Percentiles rank a stretch among this genome's conserved stretches.
phyloP scores from a whole-genome alignment of 495 filamentous ascomycete genomes.

The Oidiodendron maius region DNA sequence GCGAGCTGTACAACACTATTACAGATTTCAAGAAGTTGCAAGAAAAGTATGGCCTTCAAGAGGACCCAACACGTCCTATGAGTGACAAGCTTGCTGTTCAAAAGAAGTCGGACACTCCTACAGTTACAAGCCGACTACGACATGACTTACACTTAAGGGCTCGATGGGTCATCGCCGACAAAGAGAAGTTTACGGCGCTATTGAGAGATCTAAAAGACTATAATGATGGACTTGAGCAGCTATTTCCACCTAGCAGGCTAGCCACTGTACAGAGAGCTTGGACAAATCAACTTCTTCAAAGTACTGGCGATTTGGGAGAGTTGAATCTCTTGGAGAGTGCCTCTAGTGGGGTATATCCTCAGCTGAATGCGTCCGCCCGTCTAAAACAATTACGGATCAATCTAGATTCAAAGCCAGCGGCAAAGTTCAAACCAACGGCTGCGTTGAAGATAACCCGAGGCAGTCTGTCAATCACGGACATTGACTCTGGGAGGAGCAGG shows the following conservation, averaged over 20 bases:
- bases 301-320: constrained; percentile 21
- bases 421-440: constrained; percentile 25
- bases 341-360: constrained; percentile 26
- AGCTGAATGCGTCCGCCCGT: constrained; percentile 25
- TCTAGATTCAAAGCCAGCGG: constrained; percentile 24
- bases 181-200: constrained; percentile 31
- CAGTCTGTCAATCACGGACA: constrained; percentile 11
- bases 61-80: constrained; percentile 11
- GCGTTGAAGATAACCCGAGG: constrained; percentile 22
- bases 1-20: constrained; percentile 28
- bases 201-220: constrained; percentile 30
- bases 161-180: constrained; percentile 32
- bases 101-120: background rate
- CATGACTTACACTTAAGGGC: constrained; percentile 25
- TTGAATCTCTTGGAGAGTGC: constrained; percentile 28
- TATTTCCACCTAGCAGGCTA: constrained; percentile 29
- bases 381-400: constrained; percentile 33
- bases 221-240: constrained; percentile 32
- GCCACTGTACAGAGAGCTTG: constrained; percentile 28
- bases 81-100: constrained; percentile 3
- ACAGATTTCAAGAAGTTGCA: constrained; percentile 31
- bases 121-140: constrained; percentile 12
- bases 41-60: constrained; percentile 29
- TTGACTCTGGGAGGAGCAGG: constrained; percentile 9
- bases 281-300: constrained; percentile 29